Evolutionary conservation across 164 flowering plant genomes (phyloP).

Genomic region (Magnolia officinalis): DNA sequence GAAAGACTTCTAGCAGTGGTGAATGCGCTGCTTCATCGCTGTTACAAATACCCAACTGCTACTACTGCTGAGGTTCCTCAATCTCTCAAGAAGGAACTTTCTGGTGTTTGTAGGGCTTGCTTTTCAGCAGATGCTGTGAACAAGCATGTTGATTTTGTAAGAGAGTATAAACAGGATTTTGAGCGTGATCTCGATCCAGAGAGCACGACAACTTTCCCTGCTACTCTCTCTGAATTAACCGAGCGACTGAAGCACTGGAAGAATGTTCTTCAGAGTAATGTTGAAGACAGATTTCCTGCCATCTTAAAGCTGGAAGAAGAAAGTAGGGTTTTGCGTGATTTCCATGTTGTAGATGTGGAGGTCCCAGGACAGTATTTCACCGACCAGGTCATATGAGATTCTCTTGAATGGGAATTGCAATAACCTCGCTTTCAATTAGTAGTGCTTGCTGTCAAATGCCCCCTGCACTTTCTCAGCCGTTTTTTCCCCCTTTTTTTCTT

Average conservation of each 20-base stretch:
- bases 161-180: conserved; percentile 97
- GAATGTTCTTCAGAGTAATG: conserved; percentile 94
- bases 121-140: conserved; percentile 98
- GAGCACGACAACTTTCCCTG: conserved; percentile 81
- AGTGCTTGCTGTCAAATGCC: background rate
- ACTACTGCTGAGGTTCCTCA: conserved; percentile 98
- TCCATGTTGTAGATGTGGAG: conserved; percentile 98
- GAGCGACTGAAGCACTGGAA: conserved; percentile 97
- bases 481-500: background rate
- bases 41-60: conserved; percentile 96
- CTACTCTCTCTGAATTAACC: conserved; percentile 86
- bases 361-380: conserved; percentile 95
- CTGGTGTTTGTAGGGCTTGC: conserved; percentile 98
- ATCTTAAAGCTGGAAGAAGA: conserved; percentile 95
- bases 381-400: conserved; percentile 62
- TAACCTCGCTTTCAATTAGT: background rate
- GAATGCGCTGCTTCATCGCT: conserved; percentile 93
- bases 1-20: conserved; percentile 98
- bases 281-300: conserved; percentile 98
- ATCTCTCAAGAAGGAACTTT: conserved; percentile 96
- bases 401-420: background rate
- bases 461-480: background rate
- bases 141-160: conserved; percentile 98
- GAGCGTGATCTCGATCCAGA: conserved; percentile 99
- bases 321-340: conserved; percentile 92